Evolutionary conservation across 495 filamentous ascomycete genomes (phyloP), one percentile per base, ranked within the genome.

Genomic region (Neurospora sp.): DNA sequence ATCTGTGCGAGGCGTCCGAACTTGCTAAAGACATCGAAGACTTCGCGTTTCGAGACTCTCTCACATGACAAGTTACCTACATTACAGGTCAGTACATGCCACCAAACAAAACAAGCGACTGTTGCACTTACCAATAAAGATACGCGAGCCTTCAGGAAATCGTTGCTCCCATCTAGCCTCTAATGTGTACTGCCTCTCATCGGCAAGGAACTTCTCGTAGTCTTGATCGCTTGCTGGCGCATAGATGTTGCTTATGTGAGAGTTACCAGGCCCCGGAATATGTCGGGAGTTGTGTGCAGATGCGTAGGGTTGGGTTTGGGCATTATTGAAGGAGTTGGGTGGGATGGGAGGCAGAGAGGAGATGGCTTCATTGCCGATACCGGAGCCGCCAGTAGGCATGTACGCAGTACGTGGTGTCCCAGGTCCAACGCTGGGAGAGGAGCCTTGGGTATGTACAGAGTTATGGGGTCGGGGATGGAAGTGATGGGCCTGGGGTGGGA

Each of bases 1-100:
- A 99, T 93, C 80, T 99, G 96, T 3, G 95, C 95, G 42, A 99
- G 84, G 72, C 90, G 91, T 41, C 96, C 96, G 81, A 94, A 95
- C 60, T 88, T 87, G 79, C 92, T 90, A 78, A 99, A 99, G 18
- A 93, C 86, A 74, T 95, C 91, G 78, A 97, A 98, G 44, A 98
- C 87, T 80, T 98, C 95, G 74, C 92, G 89, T 81, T 99, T 98
- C 0, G 95, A 95, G 12, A 97, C 94, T 79, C 93, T 89, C 78
- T 99, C 96, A 35, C 92, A 95, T 37, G 93, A 94, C 31, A 99
- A 86, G 80, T 98, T 99, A 70, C 96, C 96, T 99, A 75, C 3
- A n/a, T 8, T 18, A 41, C 14, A 6, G 2, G 40, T 77, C 40
- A 78, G 70, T 54, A 37, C 35, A 18, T 49, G 31, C 38, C 11